Conservation (phyloP, 495 filamentous ascomycete genomes). For the Hypoxylon crocopeplum region DNA sequence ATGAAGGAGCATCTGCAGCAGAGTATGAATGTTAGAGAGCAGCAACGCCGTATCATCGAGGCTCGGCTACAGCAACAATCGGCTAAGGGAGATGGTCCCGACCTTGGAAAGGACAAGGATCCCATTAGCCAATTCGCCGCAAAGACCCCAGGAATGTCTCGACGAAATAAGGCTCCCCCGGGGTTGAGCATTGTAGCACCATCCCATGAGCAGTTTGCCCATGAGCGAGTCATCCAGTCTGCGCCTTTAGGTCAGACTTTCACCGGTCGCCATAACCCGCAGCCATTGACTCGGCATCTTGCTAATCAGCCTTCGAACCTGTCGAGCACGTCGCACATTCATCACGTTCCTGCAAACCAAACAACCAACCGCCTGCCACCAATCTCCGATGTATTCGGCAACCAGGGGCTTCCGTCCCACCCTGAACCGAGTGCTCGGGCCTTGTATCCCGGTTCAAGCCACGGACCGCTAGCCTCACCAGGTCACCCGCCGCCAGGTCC, state of each 20-base stretch:
- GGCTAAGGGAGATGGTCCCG: conserved; percentile 74
- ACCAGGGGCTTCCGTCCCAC: conserved; percentile 76
- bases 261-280: conserved; percentile 84
- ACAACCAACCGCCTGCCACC: conserved; percentile 93
- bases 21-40: conserved; percentile 91
- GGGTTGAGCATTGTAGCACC: conserved; percentile 96
- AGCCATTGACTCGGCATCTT: conserved; percentile 81
- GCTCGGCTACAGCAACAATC: conserved; percentile 85
- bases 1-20: conserved; percentile 95
- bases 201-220: conserved; percentile 92
- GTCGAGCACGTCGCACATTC: conserved; percentile 87
- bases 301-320: conserved; percentile 86
- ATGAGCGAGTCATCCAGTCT: conserved; percentile 96
- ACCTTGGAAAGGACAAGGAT: conserved; percentile 55
- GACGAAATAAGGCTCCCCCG: conserved; percentile 80
- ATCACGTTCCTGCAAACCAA: conserved; percentile 86
- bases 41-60: conserved; percentile 94
- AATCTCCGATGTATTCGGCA: conserved; percentile 87
- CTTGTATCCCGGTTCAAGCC: conserved; percentile 63
- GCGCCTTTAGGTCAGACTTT: conserved; percentile 96
- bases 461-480: conserved; percentile 82
- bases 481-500: conserved; percentile 57
- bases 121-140: conserved; percentile 62
- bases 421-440: conserved; percentile 45
- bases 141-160: conserved; percentile 70